phyloP scores from a whole-genome alignment of 371 early-diverging fungal species.

The Mucor lusitanicus region DNA sequence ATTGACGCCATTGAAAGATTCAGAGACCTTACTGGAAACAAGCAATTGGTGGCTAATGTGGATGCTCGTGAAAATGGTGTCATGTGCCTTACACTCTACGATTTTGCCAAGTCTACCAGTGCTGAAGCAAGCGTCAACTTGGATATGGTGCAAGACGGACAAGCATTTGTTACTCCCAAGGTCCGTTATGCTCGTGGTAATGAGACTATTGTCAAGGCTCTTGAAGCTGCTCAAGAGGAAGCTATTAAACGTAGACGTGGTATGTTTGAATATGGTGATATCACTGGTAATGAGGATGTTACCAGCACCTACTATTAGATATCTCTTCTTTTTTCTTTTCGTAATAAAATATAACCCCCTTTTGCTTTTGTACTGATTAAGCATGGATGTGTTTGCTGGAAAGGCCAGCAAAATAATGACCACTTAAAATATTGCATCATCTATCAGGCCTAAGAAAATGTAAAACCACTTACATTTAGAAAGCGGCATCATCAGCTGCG shows the following conservation, averaged over 20 bases:
- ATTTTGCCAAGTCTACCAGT: constrained; percentile 58
- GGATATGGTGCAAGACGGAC: constrained; percentile 78
- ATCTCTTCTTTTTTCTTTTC: neutral
- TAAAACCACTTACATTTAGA: no score
- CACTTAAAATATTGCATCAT: no score
- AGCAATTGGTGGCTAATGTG: constrained; percentile 77
- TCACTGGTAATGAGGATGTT: constrained; percentile 74
- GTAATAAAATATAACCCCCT: neutral
- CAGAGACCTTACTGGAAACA: constrained; percentile 62
- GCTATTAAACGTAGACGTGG: constrained; percentile 65
- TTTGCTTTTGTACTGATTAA: neutral
- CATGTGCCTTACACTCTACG: constrained; percentile 75
- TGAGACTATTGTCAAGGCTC: constrained; percentile 51
- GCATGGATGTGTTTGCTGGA: no score
- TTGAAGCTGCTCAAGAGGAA: constrained; percentile 43
- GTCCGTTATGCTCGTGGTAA: constrained; percentile 58
- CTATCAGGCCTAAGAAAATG: no score
- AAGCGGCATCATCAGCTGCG: no score
- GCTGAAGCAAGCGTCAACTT: constrained; percentile 78
- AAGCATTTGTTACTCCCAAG: constrained; percentile 67
- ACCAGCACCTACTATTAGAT: constrained; percentile 21
- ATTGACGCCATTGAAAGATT: constrained; percentile 72
- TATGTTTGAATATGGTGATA: constrained; percentile 92
- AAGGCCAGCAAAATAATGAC: no score
- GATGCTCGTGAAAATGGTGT: constrained; percentile 63